Base-by-base conservation (phyloP, 2,329 filamentous ascomycete species). In the Colletotrichum tropicicola region DNA sequence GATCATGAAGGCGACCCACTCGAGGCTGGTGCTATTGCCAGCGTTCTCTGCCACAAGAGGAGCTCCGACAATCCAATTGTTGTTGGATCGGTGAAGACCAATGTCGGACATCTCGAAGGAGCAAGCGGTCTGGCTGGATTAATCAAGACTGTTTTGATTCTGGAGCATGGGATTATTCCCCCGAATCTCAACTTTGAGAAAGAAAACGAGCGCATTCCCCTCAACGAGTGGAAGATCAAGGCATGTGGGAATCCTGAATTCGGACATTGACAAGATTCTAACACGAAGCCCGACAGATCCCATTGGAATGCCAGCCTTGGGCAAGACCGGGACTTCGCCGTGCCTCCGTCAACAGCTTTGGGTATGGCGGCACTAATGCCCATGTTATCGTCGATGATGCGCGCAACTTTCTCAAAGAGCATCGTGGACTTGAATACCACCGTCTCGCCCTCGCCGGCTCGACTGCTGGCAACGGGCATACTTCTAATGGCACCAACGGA, bases 1-100 rank as follows among this genome's bases (percentile, higher is more conserved):
- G 6, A 30, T 4, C 21, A 77, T 28, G 81, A 81, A 1, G 86
- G 86, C 3, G 86, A 89, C 64, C 84, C 84, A 0, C 80, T 83
- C 15, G 86, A 88, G 62, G 81, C 82, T 0, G 74, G 72, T 9
- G 84, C 82, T 3, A 79, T 87, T 39, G 72, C 78, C 23, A 75
- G 77, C 8, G 79, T 83, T 0, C 79, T 85, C 37, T 74, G 77
- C 7, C 59, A 71, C 13, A 74, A 76, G 5, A 75, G 79, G 8
- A 75, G 77, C 2, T 32, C 28, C 28, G 28, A 12, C 8, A 12
- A 3, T 12, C 28, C 28, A 2, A 32, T 32, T 5, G 8, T 32
- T 21, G 53, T 19, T 43, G 74, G 1, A 67, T 69, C 23, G 60
- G 68, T 6, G 41, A 74, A 74, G 53, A 69, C 70, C 2, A 69